Percentiles rank a stretch among this genome's conserved stretches.
Conservation (phyloP, 371 early-diverging fungal species). For the Nematocida ironsii region DNA sequence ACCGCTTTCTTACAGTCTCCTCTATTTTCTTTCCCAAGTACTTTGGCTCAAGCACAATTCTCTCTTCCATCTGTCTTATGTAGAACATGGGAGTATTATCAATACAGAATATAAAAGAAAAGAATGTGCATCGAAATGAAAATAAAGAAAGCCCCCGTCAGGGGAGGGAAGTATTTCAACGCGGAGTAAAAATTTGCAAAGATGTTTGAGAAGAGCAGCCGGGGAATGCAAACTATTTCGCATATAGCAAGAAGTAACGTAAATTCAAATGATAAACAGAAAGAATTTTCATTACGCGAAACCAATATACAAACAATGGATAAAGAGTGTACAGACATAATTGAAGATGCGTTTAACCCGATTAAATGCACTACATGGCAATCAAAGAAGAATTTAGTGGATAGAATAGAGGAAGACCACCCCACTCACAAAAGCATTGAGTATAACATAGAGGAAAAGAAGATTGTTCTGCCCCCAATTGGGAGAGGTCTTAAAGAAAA, state of each 20-base stretch:
- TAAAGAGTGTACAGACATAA: constrained; percentile 49
- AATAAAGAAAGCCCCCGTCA: not conserved
- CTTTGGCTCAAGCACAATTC: constrained; percentile 64
- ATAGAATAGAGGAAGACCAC: constrained; percentile 58
- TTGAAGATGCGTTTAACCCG: constrained; percentile 54
- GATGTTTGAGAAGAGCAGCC: constrained; percentile 51
- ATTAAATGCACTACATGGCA: constrained; percentile 57
- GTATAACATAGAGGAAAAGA: constrained; percentile 36
- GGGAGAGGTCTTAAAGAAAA: constrained; percentile 47
- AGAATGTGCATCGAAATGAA: constrained; percentile 11
- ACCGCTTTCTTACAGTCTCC: constrained; percentile 59
- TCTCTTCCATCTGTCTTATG: constrained; percentile 63
- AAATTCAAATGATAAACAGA: not conserved
- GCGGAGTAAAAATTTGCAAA: constrained; percentile 54
- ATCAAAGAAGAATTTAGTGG: constrained; percentile 45
- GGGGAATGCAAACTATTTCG: not conserved
- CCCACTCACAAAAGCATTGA: constrained; percentile 56
- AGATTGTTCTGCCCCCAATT: constrained; percentile 28
- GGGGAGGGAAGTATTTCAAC: constrained; percentile 21
- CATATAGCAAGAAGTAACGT: not conserved
- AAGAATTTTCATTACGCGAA: not conserved
- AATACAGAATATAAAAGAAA: constrained; percentile 39
- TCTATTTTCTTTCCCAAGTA: constrained; percentile 66
- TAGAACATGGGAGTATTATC: constrained; percentile 65
- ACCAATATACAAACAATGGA: not conserved